Percentiles rank a stretch among this genome's conserved stretches.
Conservation (phyloP, 345 rosid species). For the Cardamine occulta region DNA sequence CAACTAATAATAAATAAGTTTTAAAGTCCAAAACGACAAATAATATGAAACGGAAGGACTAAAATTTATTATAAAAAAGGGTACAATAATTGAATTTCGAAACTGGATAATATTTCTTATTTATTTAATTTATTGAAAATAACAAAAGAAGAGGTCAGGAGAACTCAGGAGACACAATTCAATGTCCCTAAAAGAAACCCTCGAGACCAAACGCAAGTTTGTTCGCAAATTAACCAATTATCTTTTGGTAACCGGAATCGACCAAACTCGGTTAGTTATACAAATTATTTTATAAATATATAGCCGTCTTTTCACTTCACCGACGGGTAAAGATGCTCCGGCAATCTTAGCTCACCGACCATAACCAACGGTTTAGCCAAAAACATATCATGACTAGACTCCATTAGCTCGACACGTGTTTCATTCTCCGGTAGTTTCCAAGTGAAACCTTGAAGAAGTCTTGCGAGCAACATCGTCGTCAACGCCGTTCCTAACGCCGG, state of each 20-base stretch:
- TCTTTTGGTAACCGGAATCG: conserved; percentile 37
- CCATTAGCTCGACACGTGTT: conserved; percentile 43
- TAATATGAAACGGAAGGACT: no score
- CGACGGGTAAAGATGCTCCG: conserved; percentile 48
- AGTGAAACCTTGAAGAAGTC: conserved; percentile 56
- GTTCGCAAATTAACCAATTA: conserved; percentile 37
- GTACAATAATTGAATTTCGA: neutral
- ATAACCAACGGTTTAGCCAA: conserved; percentile 48
- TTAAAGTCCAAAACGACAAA: no score
- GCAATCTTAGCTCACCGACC: conserved; percentile 45
- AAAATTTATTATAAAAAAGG: no score
- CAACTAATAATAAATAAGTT: no score
- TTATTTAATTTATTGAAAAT: conserved; percentile 2
- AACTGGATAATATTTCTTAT: neutral
- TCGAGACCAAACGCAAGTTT: conserved; percentile 19
- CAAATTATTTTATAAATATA: neutral
- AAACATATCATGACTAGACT: conserved; percentile 45
- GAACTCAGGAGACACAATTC: conserved; percentile 30
- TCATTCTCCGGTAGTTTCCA: conserved; percentile 44
- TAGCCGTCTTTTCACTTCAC: conserved; percentile 29
- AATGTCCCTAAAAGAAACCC: conserved; percentile 25
- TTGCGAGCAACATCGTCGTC: conserved; percentile 55
- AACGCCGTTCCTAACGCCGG: conserved; percentile 50
- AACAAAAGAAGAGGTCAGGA: conserved; percentile 12
- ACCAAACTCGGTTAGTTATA: conserved; percentile 29